These are phyloP conservation scores for Lindgomyces ingoldianus DNA, from an alignment of 495 filamentous ascomycete species.

Conservation along the genomic window DNA sequence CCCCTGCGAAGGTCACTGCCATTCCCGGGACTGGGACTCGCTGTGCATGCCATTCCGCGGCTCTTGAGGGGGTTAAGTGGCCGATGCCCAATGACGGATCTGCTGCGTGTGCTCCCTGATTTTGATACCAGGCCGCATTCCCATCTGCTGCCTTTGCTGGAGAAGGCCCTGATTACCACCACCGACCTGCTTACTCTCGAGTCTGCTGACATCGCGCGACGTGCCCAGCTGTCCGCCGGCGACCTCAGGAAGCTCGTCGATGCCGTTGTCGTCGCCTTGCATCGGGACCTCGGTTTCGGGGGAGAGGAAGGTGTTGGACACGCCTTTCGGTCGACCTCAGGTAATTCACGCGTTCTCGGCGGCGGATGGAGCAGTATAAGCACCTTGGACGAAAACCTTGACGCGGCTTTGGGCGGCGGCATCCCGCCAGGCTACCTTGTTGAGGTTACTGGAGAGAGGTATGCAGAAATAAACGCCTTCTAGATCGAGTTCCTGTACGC, in stretches of 20 bases:
- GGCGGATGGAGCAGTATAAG: conserved; percentile 65
- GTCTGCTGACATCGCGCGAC: conserved; percentile 78
- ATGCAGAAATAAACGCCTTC: conserved; percentile 3
- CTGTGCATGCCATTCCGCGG: conserved; percentile 33
- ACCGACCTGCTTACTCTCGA: conserved; percentile 87
- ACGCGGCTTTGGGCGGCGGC: conserved; percentile 79
- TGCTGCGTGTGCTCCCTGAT: conserved; percentile 75
- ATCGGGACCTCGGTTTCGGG: conserved; percentile 60
- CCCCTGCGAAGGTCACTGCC: not conserved
- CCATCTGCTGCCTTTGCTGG: conserved; percentile 76
- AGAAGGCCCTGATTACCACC: conserved; percentile 70
- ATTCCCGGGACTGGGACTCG: conserved; percentile 13
- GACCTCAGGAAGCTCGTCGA: conserved; percentile 71
- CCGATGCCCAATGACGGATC: conserved; percentile 72
- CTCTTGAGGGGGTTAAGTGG: not conserved
- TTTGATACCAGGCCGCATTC: conserved; percentile 69
- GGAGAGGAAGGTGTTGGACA: conserved; percentile 30
- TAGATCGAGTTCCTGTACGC: not conserved
- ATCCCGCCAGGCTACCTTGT: conserved; percentile 80
- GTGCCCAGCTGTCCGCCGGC: conserved; percentile 76
- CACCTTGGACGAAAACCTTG: conserved; percentile 73
- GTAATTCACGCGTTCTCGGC: conserved; percentile 33
- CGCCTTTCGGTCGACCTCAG: conserved; percentile 20
- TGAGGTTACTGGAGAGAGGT: conserved; percentile 91
- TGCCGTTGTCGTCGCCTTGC: conserved; percentile 65